phyloP scores from a whole-genome alignment of 2,329 filamentous ascomycete genomes.

The Diaporthe destruens region DNA sequence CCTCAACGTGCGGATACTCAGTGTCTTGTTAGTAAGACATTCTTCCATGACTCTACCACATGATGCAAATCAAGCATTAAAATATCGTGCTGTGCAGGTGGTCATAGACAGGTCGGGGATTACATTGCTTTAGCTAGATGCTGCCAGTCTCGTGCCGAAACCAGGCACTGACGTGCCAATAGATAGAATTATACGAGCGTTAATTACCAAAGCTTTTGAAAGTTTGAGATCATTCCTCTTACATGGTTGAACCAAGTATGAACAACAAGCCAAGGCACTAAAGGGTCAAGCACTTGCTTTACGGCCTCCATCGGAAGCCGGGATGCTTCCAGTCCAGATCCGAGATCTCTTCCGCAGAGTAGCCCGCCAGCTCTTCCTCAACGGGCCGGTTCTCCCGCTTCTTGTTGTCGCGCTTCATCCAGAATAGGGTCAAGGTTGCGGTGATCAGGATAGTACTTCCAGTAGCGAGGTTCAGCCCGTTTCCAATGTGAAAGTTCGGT shows the following conservation, averaged over 20 bases:
- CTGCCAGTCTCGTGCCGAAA: background rate
- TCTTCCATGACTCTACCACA: background rate
- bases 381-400: constrained; percentile 62
- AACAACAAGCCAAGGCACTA: constrained; percentile 15
- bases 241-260: background rate
- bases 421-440: constrained; percentile 62
- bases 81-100: background rate
- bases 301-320: constrained; percentile 68
- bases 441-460: constrained; percentile 64
- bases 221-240: background rate
- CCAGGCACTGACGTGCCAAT: background rate
- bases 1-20: background rate
- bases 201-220: background rate
- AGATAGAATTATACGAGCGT: background rate
- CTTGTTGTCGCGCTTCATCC: constrained; percentile 73
- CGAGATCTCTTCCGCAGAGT: constrained; percentile 66
- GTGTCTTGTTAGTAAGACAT: background rate
- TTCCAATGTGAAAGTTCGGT: constrained; percentile 77
- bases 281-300: background rate
- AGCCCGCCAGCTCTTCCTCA: constrained; percentile 62
- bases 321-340: constrained; percentile 77
- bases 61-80: background rate
- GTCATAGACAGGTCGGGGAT: too few species aligned
- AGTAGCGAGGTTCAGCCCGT: constrained; percentile 76
- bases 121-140: too few species aligned